Evolutionary conservation across 2,329 filamentous ascomycete species (phyloP), one percentile per base, ranked within the genome.

Genomic region (Aureobasidium sp.): DNA sequence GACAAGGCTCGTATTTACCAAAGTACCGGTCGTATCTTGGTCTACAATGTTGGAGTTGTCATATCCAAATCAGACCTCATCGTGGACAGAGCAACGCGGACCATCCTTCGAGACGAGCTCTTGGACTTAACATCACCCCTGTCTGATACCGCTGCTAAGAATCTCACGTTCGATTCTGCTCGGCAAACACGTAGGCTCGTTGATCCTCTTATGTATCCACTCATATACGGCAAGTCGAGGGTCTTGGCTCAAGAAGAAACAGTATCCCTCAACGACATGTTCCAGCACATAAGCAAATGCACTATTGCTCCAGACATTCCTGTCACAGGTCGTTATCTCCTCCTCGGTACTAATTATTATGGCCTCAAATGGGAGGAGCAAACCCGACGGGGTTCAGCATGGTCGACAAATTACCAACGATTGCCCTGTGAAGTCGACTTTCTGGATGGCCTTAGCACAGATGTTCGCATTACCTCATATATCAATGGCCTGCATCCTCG

Each of bases 201-300:
- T 34, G 48, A 61, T 49, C 50, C 63, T 30, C 27, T 49, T 16
- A 37, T 69, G 11, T 69, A 64, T 53, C 68, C 68, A 9, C 57
- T 69, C 9, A 42, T 68, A 11, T 68, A 67, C 63, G 68, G 67
- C 11, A 47, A 59, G 63, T 41, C 66, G 42, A 53, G 62, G n/a
- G 67, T 68, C 37, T 49, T 69, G 3, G 42, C 45, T 13, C 30
- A 65, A 29, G 62, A 59, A 6, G 32, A 21, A 37, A 29, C n/a
- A 21, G 55, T 59, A 58, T 62, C 58, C 16, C 32, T 69, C 8
- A 44, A 61, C 3, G 49, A 66, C 44, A 68, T 64, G 54, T 30
- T 65, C 25, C 7, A 58, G 6, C 49, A 27, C 13, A 42, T 32
- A 32, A 65, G 62, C 4, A 50, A 63, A n/a, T 63, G 65, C 30